Conservation (phyloP, 2,329 filamentous ascomycete species). For the Paraphoma chrysanthemicola region DNA sequence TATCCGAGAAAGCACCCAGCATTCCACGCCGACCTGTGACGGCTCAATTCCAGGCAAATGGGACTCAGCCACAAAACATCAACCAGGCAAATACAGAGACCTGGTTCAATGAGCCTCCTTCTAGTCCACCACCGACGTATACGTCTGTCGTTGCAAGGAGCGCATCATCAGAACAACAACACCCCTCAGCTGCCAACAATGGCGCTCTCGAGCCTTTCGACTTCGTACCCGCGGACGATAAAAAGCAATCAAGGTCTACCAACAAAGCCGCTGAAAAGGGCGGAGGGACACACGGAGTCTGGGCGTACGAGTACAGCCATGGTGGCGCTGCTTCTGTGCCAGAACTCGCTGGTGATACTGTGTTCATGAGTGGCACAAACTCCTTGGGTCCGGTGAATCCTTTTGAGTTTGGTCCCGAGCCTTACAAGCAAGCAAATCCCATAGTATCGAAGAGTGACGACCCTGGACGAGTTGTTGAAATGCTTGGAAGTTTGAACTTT, state of each 20-base stretch:
- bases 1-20: too few relatives aligned
- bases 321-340: neutral
- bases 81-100: neutral
- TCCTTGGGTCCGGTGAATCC: conserved; percentile 25
- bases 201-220: neutral
- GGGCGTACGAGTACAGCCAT: neutral
- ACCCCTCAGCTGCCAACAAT: neutral
- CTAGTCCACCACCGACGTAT: conserved; percentile 8
- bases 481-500: conserved; percentile 15
- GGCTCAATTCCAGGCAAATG: too few relatives aligned
- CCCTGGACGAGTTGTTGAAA: conserved; percentile 1
- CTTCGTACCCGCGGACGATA: too few relatives aligned
- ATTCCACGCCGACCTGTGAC: too few relatives aligned
- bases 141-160: neutral
- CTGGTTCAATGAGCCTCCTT: neutral
- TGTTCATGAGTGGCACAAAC: conserved; percentile 26
- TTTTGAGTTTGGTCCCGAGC: conserved; percentile 10
- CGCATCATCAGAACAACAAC: neutral
- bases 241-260: neutral
- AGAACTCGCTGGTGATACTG: conserved; percentile 18
- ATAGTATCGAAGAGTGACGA: neutral
- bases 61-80: too few relatives aligned
- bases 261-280: neutral
- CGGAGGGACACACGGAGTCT: too few relatives aligned
- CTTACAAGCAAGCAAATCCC: neutral